A percentile compares a stretch with the other conserved stretches of the same genome.
Evolutionary conservation across 2,329 filamentous ascomycete species (phyloP).

Genomic region (Ophiostoma tasmaniense): DNA sequence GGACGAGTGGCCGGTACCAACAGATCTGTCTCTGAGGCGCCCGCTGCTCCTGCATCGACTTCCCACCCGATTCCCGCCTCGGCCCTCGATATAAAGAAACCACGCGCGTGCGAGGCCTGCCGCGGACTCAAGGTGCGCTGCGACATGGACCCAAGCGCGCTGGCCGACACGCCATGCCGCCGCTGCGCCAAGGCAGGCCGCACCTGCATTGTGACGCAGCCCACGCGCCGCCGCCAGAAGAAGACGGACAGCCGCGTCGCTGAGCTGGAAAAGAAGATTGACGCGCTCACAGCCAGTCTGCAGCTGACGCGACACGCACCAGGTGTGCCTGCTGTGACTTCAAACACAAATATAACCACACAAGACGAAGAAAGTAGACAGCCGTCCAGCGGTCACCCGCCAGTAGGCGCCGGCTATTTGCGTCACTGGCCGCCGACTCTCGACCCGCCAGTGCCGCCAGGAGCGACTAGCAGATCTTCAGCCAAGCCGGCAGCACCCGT

Average conservation of each 20-base stretch:
- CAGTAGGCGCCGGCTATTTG: background rate
- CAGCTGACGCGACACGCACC: slow-evolving; percentile 42
- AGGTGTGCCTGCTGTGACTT: background rate
- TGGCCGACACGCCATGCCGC: slow-evolving; percentile 54
- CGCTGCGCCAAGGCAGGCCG: slow-evolving; percentile 76
- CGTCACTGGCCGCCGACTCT: background rate
- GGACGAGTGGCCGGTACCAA: background rate
- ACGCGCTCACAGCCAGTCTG: slow-evolving; percentile 73
- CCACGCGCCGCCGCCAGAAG: slow-evolving; percentile 71
- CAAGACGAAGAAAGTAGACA: background rate
- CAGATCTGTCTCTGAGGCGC: background rate
- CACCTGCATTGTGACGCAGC: slow-evolving; percentile 67
- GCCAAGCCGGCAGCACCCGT: background rate
- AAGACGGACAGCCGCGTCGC: slow-evolving; percentile 85
- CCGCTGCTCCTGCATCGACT: background rate
- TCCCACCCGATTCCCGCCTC: background rate
- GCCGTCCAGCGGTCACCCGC: background rate
- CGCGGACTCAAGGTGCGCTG: slow-evolving; percentile 75
- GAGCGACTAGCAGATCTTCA: background rate
- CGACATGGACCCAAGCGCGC: slow-evolving; percentile 59
- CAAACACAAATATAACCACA: background rate
- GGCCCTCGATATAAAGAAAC: slow-evolving; percentile 50
- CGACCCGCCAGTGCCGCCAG: background rate
- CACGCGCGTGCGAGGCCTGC: slow-evolving; percentile 67
- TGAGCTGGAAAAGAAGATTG: slow-evolving; percentile 87